Conservation (phyloP, 208 protist genomes). For the Crithidia expoeki region DNA sequence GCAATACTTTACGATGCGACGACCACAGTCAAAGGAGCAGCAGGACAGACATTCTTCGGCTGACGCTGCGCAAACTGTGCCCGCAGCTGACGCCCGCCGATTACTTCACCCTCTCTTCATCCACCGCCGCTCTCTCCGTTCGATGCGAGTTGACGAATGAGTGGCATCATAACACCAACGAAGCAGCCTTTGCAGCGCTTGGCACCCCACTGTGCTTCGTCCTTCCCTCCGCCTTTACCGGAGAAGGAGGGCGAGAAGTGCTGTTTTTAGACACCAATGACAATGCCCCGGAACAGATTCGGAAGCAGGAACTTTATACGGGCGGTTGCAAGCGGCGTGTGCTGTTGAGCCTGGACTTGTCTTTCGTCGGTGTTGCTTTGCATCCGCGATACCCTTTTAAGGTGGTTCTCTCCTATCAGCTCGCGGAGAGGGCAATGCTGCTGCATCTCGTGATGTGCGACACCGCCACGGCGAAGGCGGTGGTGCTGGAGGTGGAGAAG, state of each 20-base stretch:
- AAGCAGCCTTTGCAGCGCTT: slow-evolving; percentile 21
- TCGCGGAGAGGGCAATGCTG: slow-evolving; percentile 23
- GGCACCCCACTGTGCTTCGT: slow-evolving; percentile 53
- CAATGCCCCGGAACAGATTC: slow-evolving; percentile 4
- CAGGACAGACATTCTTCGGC: slow-evolving; percentile 8
- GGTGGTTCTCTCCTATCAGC: slow-evolving; percentile 44
- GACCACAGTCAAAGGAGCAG: not conserved
- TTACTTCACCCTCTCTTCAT: slow-evolving; percentile 21
- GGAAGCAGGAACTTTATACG: slow-evolving; percentile 13
- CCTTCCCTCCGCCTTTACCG: slow-evolving; percentile 9
- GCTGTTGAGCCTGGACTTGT: slow-evolving; percentile 44
- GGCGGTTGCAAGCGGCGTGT: slow-evolving; percentile 39
- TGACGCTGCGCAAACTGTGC: slow-evolving; percentile 12
- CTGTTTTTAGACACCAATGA: slow-evolving; percentile 21
- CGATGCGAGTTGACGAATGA: slow-evolving; percentile 57
- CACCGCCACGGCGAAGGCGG: slow-evolving; percentile 19
- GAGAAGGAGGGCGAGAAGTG: slow-evolving; percentile 18
- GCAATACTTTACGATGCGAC: not conserved
- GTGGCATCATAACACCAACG: slow-evolving; percentile 19
- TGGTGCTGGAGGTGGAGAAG: slow-evolving; percentile 35
- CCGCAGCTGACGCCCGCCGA: slow-evolving; percentile 8
- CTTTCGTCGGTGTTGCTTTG: slow-evolving; percentile 36
- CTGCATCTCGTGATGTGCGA: slow-evolving; percentile 47
- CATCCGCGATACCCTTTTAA: slow-evolving; percentile 39
- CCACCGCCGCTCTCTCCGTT: slow-evolving; percentile 12